These are phyloP conservation scores for Trichoderma asperellum DNA, from an alignment of 2,329 filamentous ascomycete genomes.

Conservation along the genomic window DNA sequence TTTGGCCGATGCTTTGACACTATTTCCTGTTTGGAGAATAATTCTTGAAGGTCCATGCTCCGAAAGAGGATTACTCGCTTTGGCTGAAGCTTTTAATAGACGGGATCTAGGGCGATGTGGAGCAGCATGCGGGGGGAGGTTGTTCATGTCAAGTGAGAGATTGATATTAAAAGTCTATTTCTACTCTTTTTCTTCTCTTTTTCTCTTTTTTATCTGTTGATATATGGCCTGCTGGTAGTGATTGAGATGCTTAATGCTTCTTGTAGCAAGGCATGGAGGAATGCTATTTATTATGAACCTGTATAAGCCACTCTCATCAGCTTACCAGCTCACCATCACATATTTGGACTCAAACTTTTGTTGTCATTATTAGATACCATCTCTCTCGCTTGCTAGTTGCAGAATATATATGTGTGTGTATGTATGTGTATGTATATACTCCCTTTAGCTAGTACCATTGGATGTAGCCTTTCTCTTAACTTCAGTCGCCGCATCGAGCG, in stretches of 20 bases:
- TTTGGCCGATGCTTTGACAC: background rate
- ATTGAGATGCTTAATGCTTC: background rate
- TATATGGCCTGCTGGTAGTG: background rate
- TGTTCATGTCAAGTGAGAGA: background rate
- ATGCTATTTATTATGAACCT: background rate
- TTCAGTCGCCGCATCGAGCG: slow-evolving; percentile 30
- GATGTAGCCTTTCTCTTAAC: slow-evolving; percentile 26
- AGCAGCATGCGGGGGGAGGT: background rate
- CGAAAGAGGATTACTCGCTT: background rate
- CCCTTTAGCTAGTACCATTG: background rate
- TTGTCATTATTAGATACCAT: background rate
- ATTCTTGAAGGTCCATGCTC: background rate
- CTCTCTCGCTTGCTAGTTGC: background rate
- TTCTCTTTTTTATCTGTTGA: background rate
- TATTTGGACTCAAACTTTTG: background rate
- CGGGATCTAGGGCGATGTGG: background rate
- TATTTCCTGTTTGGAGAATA: background rate
- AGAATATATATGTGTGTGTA: background rate
- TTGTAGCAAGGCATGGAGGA: background rate
- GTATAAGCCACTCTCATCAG: background rate
- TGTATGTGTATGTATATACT: background rate
- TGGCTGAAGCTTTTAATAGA: background rate
- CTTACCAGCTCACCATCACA: background rate
- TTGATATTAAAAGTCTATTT: background rate
- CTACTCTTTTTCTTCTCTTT: background rate